These are phyloP conservation scores for Phytophthora pini DNA, from an alignment of 352 stramenopile species.

Conservation along the genomic window DNA sequence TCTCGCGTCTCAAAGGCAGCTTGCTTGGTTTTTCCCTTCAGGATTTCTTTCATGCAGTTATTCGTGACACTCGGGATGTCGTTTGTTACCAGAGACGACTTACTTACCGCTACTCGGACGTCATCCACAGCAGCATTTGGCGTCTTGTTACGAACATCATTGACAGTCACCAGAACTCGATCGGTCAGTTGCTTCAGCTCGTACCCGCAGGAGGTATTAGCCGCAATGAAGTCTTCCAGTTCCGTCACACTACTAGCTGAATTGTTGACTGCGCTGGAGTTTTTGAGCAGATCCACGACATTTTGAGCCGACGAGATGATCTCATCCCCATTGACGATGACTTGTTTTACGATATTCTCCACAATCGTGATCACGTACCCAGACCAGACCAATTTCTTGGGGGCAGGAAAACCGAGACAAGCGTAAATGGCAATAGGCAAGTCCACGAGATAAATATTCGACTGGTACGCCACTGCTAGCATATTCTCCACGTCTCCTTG, in stretches of 20 bases:
- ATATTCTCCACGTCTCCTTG: conserved; percentile 50
- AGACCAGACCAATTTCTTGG: conserved; percentile 15
- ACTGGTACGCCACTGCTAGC: conserved; percentile 46
- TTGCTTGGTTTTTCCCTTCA: conserved; percentile 15
- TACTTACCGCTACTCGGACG: conserved; percentile 21
- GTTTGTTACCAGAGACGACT: conserved; percentile 18
- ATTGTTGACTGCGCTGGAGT: conserved; percentile 16
- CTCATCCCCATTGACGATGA: conserved; percentile 23
- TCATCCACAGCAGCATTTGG: conserved; percentile 15
- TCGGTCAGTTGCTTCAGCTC: conserved; percentile 30
- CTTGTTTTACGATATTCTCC: conserved; percentile 30
- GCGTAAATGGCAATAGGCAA: conserved; percentile 50
- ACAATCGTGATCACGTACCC: conserved; percentile 21
- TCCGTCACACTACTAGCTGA: conserved; percentile 13
- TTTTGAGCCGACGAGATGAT: conserved; percentile 27
- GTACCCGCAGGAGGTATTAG: conserved; percentile 24
- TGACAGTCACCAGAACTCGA: conserved; percentile 21
- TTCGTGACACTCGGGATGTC: conserved; percentile 33
- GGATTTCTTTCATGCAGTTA: conserved; percentile 29
- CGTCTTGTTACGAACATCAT: conserved; percentile 23
- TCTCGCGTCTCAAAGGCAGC: conserved; percentile 30
- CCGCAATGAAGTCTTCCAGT: conserved; percentile 23
- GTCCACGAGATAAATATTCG: conserved; percentile 52
- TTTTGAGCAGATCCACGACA: conserved; percentile 24
- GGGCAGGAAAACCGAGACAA: conserved; percentile 43